Evolutionary conservation across 108 stramenopile species (phyloP).

Genomic region (Cafeteria roenbergensis): DNA sequence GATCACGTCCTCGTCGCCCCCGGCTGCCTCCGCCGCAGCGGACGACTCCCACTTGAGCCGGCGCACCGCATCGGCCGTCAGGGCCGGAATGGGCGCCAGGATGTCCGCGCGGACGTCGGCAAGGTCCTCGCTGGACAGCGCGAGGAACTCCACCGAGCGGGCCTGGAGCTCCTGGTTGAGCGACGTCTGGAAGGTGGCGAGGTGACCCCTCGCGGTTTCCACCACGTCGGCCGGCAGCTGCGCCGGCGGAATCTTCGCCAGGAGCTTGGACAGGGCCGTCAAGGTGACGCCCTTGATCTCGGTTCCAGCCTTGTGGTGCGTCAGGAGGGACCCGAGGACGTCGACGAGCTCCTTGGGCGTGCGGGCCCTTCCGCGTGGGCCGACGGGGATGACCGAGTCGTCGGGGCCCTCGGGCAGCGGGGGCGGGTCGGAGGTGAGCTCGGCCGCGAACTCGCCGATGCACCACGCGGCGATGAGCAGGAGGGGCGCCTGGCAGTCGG

Average conservation of each 20-base stretch:
- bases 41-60: constrained; percentile 18
- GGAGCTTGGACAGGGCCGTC: constrained; percentile 72
- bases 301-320: constrained; percentile 53
- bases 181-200: constrained; percentile 40
- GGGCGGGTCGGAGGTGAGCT: constrained; percentile 53
- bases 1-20: constrained; percentile 27
- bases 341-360: constrained; percentile 50
- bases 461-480: constrained; percentile 83
- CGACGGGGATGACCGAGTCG: background rate
- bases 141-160: constrained; percentile 76
- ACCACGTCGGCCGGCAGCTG: constrained; percentile 23
- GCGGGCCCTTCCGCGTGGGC: constrained; percentile 43
- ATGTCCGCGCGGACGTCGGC: constrained; percentile 57
- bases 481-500: constrained; percentile 52
- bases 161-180: constrained; percentile 80
- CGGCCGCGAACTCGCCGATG: constrained; percentile 71
- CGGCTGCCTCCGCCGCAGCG: constrained; percentile 26
- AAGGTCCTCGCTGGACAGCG: constrained; percentile 62
- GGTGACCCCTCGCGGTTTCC: no score
- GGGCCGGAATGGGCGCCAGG: constrained; percentile 79
- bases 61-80: constrained; percentile 62
- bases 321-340: constrained; percentile 54
- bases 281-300: constrained; percentile 61
- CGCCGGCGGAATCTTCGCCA: constrained; percentile 57
- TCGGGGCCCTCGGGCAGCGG: constrained; percentile 4